phyloP scores from a whole-genome alignment of 345 rosid genomes.

The Mangifera indica region DNA sequence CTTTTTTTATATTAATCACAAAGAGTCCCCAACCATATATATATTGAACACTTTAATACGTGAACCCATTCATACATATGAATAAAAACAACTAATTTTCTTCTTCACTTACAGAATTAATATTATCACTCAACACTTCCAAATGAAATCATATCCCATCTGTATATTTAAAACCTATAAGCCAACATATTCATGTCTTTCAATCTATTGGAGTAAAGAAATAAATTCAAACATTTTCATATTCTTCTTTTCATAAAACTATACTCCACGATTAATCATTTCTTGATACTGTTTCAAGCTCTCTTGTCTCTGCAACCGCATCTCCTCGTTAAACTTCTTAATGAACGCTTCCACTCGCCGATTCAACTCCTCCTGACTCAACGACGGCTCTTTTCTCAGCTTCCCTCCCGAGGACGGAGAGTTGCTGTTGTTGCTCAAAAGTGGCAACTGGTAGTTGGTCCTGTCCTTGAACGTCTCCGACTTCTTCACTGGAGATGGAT shows the following conservation, averaged over 20 bases:
- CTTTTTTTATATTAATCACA: no score
- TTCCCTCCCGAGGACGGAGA: slow-evolving; percentile 33
- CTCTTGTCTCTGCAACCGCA: slow-evolving; percentile 83
- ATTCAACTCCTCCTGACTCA: slow-evolving; percentile 86
- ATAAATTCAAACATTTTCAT: background rate
- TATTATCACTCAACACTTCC: no score
- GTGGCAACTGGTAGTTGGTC: slow-evolving; percentile 43
- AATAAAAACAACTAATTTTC: no score
- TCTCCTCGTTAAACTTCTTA: slow-evolving; percentile 73
- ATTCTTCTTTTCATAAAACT: background rate
- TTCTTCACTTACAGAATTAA: no score
- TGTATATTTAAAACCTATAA: no score
- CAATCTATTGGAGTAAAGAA: background rate
- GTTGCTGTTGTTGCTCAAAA: background rate
- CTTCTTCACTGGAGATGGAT: slow-evolving; percentile 35
- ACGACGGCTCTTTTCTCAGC: slow-evolving; percentile 60
- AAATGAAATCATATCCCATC: no score
- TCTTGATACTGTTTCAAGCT: slow-evolving; percentile 59
- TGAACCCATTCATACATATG: no score
- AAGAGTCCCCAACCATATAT: no score
- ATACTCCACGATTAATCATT: slow-evolving; percentile 39
- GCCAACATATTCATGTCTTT: no score
- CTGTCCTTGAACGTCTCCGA: slow-evolving; percentile 73
- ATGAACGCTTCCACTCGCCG: slow-evolving; percentile 82
- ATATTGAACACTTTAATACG: no score